Conservation (phyloP, 179 eudicot species). For the Amaranthus tricolor region DNA sequence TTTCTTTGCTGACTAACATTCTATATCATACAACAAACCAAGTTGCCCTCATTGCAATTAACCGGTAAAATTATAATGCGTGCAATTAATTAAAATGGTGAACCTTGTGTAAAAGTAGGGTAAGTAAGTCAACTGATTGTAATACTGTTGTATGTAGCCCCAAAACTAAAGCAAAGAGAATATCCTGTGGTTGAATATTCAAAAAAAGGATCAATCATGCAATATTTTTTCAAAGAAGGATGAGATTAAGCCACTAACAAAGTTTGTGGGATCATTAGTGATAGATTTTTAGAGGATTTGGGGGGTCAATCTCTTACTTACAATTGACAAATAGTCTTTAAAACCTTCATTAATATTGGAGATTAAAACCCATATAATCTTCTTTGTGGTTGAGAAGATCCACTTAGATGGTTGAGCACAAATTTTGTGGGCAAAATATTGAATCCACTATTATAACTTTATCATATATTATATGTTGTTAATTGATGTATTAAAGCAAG, state of each 20-base stretch:
- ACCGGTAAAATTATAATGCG: not conserved
- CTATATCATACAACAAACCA: not conserved
- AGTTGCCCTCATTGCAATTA: not conserved
- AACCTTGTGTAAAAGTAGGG: conserved; percentile 10
- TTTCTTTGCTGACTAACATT: not conserved
- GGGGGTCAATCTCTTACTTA: conserved; percentile 29
- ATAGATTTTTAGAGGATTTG: conserved; percentile 39
- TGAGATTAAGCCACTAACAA: conserved; percentile 28
- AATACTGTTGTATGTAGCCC: not conserved
- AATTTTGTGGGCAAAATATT: conserved; percentile 9
- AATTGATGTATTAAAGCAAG: conserved; percentile 4
- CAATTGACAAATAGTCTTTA: not conserved
- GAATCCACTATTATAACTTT: conserved; percentile 4
- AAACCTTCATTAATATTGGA: conserved; percentile 9
- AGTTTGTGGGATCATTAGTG: conserved; percentile 24
- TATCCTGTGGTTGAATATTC: conserved; percentile 20
- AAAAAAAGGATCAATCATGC: conserved; percentile 18
- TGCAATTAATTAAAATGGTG: conserved; percentile 19
- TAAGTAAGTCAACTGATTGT: conserved; percentile 19
- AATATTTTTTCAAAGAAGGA: conserved; percentile 17
- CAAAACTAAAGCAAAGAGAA: conserved; percentile 16
- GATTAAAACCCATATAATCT: not conserved
- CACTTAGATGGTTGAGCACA: not conserved
- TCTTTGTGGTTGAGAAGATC: conserved; percentile 3
- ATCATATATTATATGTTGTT: not conserved